Base-by-base conservation (phyloP, 805 yeast species). In the Candida ovalis region DNA sequence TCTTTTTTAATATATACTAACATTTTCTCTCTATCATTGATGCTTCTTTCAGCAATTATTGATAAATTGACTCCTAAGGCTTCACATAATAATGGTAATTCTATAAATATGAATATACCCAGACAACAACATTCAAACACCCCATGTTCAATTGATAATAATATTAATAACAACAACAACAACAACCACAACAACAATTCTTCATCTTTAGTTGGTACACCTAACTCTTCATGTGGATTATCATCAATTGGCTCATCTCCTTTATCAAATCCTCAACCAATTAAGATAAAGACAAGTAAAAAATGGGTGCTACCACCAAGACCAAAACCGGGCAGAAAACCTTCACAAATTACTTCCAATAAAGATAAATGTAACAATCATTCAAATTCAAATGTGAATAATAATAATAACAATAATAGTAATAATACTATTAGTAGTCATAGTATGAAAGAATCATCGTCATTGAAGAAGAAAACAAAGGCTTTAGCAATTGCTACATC, bases 281-380 rank as follows among this genome's bases (percentile, higher is more conserved):
- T 63, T 37, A 62, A 60, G 42, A 73, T 75, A 46, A 80, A 75
- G 56, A 83, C 92, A 1, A 84, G 90, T 44, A 84, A 84, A 60
- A 82, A 81, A 60, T 88, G 94, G 91, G 90, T 85, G 7, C 69
- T 86, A 27, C 96, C 95, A 2, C 95, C 95, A 10, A 73, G 94
- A 54, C 94, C 95, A 23, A 84, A 86, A 55, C 86, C 87, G 0
- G 87, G 86, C 19, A 68, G 83, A 44, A 80, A 79, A 55, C 82
- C 82, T 2, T 62, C 58, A n/a, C 57, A 23, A 23, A 13, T 17
- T 12, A 3, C 10, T 7, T 23, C 41, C 40, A 22, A 40, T 39
- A 17, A 50, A 52, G 32, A 53, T 45, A 40, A 24, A 33, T n/a
- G 28, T 28, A 15, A 27, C 35, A 25, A 8, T 19, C n/a, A n/a